Evolutionary conservation across 148 eudicot genomes (phyloP).

Genomic region (Vaccinium macrocarpon): DNA sequence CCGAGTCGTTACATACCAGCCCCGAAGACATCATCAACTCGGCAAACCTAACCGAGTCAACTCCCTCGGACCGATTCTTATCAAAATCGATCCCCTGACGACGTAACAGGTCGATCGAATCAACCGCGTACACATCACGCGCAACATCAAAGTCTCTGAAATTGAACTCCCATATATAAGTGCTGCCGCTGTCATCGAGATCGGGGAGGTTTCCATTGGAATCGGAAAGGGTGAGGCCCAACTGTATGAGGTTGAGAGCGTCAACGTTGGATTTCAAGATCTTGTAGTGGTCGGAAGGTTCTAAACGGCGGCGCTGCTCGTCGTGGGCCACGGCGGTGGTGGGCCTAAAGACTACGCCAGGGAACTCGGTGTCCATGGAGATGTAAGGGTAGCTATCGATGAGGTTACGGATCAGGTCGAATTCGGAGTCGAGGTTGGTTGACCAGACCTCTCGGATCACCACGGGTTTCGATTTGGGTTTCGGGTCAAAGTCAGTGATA

Average conservation of each 20-base stretch:
- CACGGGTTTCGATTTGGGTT: conserved; percentile 21
- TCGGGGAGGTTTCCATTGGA: conserved; percentile 49
- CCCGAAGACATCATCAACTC: conserved; percentile 66
- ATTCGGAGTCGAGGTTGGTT: conserved; percentile 43
- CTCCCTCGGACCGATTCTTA: conserved; percentile 37
- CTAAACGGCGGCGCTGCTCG: background rate
- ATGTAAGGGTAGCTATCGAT: conserved; percentile 46
- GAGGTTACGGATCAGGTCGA: conserved; percentile 31
- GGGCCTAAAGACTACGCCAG: conserved; percentile 44
- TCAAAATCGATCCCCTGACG: conserved; percentile 57
- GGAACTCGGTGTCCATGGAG: conserved; percentile 77
- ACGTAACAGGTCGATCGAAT: conserved; percentile 47
- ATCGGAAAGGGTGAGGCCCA: conserved; percentile 74
- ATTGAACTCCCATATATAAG: conserved; percentile 66
- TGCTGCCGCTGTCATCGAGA: conserved; percentile 18
- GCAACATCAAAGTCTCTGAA: conserved; percentile 50
- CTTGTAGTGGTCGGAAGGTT: conserved; percentile 40
- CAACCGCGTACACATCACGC: conserved; percentile 52
- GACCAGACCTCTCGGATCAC: conserved; percentile 59
- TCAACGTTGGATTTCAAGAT: conserved; percentile 68
- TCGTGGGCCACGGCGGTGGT: background rate
- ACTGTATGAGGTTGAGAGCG: conserved; percentile 48
- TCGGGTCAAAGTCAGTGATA: conserved; percentile 1
- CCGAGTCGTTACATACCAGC: conserved; percentile 48
- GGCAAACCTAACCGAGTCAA: conserved; percentile 45